Evolutionary conservation across 1,284 basidiomycete genomes (phyloP).

Genomic region (Boletus holoroseus): DNA sequence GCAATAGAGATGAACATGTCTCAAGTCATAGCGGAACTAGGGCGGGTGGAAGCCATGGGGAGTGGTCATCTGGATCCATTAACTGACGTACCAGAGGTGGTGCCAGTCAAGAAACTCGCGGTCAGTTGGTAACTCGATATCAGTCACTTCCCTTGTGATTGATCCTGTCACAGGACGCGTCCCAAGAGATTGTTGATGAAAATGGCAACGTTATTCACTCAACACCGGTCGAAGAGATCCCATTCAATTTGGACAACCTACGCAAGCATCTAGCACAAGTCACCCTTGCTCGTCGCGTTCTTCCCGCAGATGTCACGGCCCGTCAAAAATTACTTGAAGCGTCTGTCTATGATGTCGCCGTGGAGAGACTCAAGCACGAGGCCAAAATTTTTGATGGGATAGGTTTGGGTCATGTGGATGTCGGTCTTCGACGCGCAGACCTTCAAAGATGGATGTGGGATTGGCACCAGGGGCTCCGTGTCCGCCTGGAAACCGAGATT

Average conservation of each 20-base stretch:
- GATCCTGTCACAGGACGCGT: constrained; percentile 12
- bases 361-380: constrained; percentile 66
- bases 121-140: constrained; percentile 14
- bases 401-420: constrained; percentile 47
- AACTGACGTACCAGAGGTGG: constrained; percentile 52
- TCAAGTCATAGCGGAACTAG: constrained; percentile 51
- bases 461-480: constrained; percentile 70
- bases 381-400: constrained; percentile 55
- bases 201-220: constrained; percentile 18
- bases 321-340: constrained; percentile 82
- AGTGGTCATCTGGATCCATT: constrained; percentile 41
- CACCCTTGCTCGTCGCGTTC: constrained; percentile 54
- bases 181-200: constrained; percentile 22
- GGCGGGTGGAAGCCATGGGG: constrained; percentile 47
- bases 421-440: constrained; percentile 47
- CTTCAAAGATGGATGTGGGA: constrained; percentile 83
- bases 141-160: not conserved
- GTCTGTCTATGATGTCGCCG: constrained; percentile 80
- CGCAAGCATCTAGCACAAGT: constrained; percentile 62
- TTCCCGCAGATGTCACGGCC: constrained; percentile 60
- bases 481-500: constrained; percentile 54
- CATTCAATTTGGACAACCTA: constrained; percentile 69
- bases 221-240: constrained; percentile 41
- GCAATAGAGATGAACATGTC: constrained; percentile 53
- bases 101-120: constrained; percentile 41